Percentiles rank a stretch among this genome's conserved stretches.
These are phyloP conservation scores for Nasturtium officinale DNA, from an alignment of 345 rosid genomes.

Conservation along the genomic window DNA sequence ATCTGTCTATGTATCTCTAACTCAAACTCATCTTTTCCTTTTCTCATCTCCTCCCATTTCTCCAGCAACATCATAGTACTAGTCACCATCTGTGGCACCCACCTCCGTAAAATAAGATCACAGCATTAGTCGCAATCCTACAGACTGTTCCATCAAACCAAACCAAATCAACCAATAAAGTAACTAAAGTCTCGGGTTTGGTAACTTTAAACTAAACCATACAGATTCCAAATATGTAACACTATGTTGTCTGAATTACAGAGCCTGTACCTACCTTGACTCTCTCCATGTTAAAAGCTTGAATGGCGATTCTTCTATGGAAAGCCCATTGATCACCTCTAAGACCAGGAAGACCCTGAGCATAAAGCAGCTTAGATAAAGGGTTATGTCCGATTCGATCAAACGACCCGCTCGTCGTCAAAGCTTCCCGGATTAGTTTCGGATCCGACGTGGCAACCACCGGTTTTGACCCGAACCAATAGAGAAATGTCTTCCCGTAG, in stretches of 20 bases:
- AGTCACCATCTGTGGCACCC: slow-evolving; percentile 70
- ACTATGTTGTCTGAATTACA: not conserved
- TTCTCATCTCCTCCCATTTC: slow-evolving; percentile 69
- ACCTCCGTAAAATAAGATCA: slow-evolving; percentile 9
- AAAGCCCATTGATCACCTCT: slow-evolving; percentile 66
- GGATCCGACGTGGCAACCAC: slow-evolving; percentile 67
- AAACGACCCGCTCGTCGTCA: slow-evolving; percentile 49
- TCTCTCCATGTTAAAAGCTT: slow-evolving; percentile 65
- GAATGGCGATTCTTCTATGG: slow-evolving; percentile 66
- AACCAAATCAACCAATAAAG: not conserved
- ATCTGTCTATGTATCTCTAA: slow-evolving; percentile 64
- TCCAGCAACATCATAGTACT: slow-evolving; percentile 55
- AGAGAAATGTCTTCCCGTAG: slow-evolving; percentile 67
- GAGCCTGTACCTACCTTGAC: slow-evolving; percentile 57
- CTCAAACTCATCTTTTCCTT: slow-evolving; percentile 63
- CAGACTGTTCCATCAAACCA: not conserved
- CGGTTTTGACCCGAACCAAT: slow-evolving; percentile 78
- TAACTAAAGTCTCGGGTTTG: not conserved
- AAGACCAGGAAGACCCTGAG: slow-evolving; percentile 71
- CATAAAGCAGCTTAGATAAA: slow-evolving; percentile 59
- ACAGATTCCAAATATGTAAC: not conserved
- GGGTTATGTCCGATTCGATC: slow-evolving; percentile 53
- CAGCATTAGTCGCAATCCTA: slow-evolving; percentile 14
- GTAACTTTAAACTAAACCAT: not conserved
- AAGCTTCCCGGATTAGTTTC: slow-evolving; percentile 60